These are phyloP conservation scores for Microsporum ferrugineum DNA, from an alignment of 2,329 filamentous ascomycete genomes.

Conservation along the genomic window DNA sequence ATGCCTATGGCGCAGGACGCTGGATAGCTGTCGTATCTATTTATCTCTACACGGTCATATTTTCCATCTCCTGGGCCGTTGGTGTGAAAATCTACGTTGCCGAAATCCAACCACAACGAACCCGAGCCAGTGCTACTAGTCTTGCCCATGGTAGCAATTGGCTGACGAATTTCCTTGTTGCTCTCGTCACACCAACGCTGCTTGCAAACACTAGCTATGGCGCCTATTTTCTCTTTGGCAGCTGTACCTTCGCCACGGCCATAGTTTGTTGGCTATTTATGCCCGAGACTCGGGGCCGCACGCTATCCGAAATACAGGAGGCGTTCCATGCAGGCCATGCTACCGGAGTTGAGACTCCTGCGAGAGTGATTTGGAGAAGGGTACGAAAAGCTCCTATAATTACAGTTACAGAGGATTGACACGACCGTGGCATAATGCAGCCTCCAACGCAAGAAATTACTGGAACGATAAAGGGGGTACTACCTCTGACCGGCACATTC, in stretches of 20 bases:
- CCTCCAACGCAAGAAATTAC: not conserved
- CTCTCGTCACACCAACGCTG: conserved; percentile 35
- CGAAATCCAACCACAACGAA: conserved; percentile 48
- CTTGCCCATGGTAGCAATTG: conserved; percentile 45
- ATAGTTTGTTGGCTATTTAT: conserved; percentile 35
- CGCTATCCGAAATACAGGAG: conserved; percentile 41
- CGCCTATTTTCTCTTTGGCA: conserved; percentile 39
- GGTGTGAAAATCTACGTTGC: conserved; percentile 46
- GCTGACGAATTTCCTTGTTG: conserved; percentile 36
- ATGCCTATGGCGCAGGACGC: conserved; percentile 21
- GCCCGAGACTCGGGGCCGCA: conserved; percentile 41
- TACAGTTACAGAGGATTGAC: not conserved
- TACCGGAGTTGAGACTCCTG: not conserved
- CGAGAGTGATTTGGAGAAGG: not conserved
- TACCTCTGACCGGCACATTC: not conserved
- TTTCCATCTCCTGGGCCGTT: conserved; percentile 41
- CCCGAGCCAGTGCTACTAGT: conserved; percentile 44
- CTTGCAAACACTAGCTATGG: conserved; percentile 34
- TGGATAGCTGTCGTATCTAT: conserved; percentile 24
- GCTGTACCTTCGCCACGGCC: conserved; percentile 30
- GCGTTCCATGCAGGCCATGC: conserved; percentile 25
- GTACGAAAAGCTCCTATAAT: not conserved
- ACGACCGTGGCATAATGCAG: not conserved
- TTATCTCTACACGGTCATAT: conserved; percentile 21
- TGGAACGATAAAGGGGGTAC: not conserved